These are phyloP conservation scores for Xanthoparmelia taractica DNA, from an alignment of 495 filamentous ascomycete species.

Conservation along the genomic window DNA sequence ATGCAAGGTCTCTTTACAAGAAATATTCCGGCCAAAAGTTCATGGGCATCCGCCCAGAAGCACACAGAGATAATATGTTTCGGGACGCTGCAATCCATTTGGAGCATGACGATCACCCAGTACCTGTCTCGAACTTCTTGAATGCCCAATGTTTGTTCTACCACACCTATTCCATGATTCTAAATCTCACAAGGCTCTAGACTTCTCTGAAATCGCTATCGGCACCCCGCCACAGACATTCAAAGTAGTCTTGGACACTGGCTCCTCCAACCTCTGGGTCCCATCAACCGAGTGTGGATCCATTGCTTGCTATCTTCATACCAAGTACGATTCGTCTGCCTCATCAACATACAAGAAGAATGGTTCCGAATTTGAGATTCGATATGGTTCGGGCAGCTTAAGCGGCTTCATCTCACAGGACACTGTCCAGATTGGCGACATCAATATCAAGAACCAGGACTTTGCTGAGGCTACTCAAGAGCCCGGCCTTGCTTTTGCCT, in stretches of 20 bases:
- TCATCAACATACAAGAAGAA: slow-evolving; percentile 94
- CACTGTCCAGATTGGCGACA: slow-evolving; percentile 74
- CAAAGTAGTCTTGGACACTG: slow-evolving; percentile 98
- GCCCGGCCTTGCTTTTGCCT: slow-evolving; percentile 95
- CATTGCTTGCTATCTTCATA: slow-evolving; percentile 97
- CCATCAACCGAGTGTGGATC: slow-evolving; percentile 84
- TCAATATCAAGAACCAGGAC: slow-evolving; percentile 76
- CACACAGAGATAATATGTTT: slow-evolving; percentile 68
- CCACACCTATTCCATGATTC: not conserved
- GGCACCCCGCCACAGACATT: slow-evolving; percentile 89
- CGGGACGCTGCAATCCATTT: slow-evolving; percentile 60
- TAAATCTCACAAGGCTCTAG: slow-evolving; percentile 39
- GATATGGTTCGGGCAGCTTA: slow-evolving; percentile 90
- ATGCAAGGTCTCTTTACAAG: slow-evolving; percentile 68
- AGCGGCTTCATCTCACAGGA: slow-evolving; percentile 93
- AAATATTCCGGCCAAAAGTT: slow-evolving; percentile 62
- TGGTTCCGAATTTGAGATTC: slow-evolving; percentile 84
- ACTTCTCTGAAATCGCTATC: slow-evolving; percentile 93
- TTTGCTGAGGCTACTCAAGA: slow-evolving; percentile 95
- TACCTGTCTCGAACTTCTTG: slow-evolving; percentile 93
- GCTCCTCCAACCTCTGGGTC: slow-evolving; percentile 99
- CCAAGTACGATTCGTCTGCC: slow-evolving; percentile 84
- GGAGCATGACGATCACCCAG: slow-evolving; percentile 59
- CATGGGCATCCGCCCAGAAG: slow-evolving; percentile 72
- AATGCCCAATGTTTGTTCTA: slow-evolving; percentile 87